Evolutionary conservation across 768 basidiomycete genomes (phyloP).

Genomic region (Psilocybe cubensis): DNA sequence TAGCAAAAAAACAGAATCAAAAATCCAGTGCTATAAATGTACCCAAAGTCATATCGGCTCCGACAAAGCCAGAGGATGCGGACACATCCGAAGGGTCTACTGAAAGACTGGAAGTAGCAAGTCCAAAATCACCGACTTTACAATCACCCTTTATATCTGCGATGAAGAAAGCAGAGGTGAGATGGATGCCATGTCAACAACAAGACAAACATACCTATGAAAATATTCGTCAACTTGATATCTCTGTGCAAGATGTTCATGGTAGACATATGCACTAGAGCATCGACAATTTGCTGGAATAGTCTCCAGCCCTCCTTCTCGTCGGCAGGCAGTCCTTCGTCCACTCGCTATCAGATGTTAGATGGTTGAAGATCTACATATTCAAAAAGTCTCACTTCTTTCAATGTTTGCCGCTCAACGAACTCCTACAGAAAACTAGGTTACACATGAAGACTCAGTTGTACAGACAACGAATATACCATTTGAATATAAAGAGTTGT

Average conservation of each 20-base stretch:
- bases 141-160: slow-evolving; percentile 84
- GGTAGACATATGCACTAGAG: slow-evolving; percentile 86
- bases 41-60: slow-evolving; percentile 81
- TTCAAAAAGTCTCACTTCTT: slow-evolving; percentile 55
- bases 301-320: slow-evolving; percentile 90
- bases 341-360: slow-evolving; percentile 55
- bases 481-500: slow-evolving; percentile 93
- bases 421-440: slow-evolving; percentile 63
- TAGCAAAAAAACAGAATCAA: background rate
- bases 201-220: slow-evolving; percentile 65
- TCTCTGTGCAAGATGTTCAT: slow-evolving; percentile 89
- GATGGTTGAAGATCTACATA: background rate
- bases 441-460: background rate
- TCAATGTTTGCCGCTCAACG: slow-evolving; percentile 88
- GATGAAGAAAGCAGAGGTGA: slow-evolving; percentile 3
- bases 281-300: slow-evolving; percentile 89
- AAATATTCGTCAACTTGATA: slow-evolving; percentile 93
- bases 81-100: slow-evolving; percentile 75
- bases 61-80: slow-evolving; percentile 43
- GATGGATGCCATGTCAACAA: background rate
- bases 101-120: slow-evolving; percentile 82
- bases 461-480: slow-evolving; percentile 45
- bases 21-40: slow-evolving; percentile 13
- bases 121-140: slow-evolving; percentile 94
- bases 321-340: slow-evolving; percentile 63